Evolutionary conservation across 1,284 basidiomycete genomes (phyloP).

Genomic region (Sanghuangporus sanghuang): DNA sequence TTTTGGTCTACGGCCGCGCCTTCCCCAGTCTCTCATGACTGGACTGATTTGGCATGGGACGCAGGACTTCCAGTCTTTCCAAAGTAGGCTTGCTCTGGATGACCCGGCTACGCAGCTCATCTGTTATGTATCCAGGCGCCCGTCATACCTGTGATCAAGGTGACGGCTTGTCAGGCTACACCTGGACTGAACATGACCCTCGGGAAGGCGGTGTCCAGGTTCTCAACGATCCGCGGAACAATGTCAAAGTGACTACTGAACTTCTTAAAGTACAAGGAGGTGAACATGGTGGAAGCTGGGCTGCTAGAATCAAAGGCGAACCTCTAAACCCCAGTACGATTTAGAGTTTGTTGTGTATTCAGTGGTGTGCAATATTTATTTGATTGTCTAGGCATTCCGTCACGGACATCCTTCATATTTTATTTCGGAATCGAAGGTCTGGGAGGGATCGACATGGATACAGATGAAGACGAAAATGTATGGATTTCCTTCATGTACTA

Average conservation of each 20-base stretch:
- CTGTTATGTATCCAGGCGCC: conserved; percentile 43
- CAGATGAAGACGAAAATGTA: conserved; percentile 69
- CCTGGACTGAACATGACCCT: conserved; percentile 85
- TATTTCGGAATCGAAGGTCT: conserved; percentile 86
- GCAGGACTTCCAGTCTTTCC: conserved; percentile 69
- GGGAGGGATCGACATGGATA: conserved; percentile 76
- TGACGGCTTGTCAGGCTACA: conserved; percentile 76
- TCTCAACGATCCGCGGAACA: conserved; percentile 77
- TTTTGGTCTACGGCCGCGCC: conserved; percentile 82
- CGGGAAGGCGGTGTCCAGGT: conserved; percentile 82
- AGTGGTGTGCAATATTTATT: not conserved
- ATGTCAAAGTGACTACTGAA: conserved; percentile 80
- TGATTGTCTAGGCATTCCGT: conserved; percentile 39
- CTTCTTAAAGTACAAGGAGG: conserved; percentile 81
- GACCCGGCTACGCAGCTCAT: conserved; percentile 5
- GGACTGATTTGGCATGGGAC: conserved; percentile 92
- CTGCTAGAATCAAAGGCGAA: conserved; percentile 79
- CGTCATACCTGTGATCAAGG: conserved; percentile 90
- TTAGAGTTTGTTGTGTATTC: not conserved
- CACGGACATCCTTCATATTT: conserved; percentile 72
- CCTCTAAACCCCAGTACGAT: conserved; percentile 63
- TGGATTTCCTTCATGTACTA: conserved; percentile 18
- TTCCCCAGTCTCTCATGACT: conserved; percentile 84
- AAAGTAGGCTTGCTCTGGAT: conserved; percentile 39
- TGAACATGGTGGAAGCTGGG: conserved; percentile 84